These are phyloP conservation scores for Euclidium syriacum DNA, from an alignment of 345 rosid species.

Conservation along the genomic window DNA sequence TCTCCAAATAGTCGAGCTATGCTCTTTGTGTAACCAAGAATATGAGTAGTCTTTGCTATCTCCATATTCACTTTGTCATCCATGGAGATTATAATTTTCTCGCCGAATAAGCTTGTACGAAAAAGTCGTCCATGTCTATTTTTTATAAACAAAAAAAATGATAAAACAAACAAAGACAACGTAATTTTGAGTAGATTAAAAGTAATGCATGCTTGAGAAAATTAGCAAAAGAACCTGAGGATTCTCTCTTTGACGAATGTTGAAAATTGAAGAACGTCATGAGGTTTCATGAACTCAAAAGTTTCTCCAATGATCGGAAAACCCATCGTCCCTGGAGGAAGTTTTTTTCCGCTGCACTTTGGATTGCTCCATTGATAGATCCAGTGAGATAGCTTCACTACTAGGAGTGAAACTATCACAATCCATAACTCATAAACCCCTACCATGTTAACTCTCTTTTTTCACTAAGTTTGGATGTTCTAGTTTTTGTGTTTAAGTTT, in stretches of 20 bases:
- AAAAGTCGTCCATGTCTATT: conserved; percentile 19
- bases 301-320: conserved; percentile 30
- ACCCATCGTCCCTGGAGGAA: conserved; percentile 19
- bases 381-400: neutral
- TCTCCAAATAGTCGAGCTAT: conserved; percentile 2
- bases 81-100: conserved; percentile 7
- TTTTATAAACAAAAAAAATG: neutral
- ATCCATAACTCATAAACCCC: neutral
- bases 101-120: conserved; percentile 22
- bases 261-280: neutral
- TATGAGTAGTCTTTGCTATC: conserved; percentile 9
- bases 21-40: neutral
- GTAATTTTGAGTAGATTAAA: neutral
- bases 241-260: neutral
- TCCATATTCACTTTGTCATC: conserved; percentile 7
- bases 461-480: neutral
- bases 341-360: neutral
- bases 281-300: conserved; percentile 13
- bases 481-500: neutral
- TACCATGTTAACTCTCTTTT: neutral
- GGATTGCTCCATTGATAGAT: conserved; percentile 3
- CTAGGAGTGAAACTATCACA: neutral
- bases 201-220: neutral
- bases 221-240: neutral
- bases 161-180: neutral